phyloP scores from a whole-genome alignment of 805 yeast genomes.

The Cyberlindnera samutprakarnensis region DNA sequence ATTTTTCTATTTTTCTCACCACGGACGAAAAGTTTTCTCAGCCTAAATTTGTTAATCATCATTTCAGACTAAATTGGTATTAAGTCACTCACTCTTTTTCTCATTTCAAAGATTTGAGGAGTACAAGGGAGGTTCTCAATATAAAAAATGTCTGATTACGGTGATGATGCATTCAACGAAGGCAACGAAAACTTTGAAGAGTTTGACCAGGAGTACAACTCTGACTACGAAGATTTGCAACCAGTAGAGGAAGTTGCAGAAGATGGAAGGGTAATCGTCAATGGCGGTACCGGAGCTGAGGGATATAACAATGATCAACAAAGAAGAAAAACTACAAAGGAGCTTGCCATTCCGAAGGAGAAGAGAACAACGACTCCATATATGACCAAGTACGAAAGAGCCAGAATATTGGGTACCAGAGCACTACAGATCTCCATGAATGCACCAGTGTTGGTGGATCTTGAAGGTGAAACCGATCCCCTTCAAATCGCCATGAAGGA shows the following conservation, averaged over 20 bases:
- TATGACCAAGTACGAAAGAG: slow-evolving; percentile 98
- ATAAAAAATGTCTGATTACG: slow-evolving; percentile 51
- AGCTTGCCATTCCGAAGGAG: slow-evolving; percentile 83
- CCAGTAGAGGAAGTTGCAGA: slow-evolving; percentile 34
- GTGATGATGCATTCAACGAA: slow-evolving; percentile 58
- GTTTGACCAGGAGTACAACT: slow-evolving; percentile 78
- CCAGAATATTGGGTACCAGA: slow-evolving; percentile 94
- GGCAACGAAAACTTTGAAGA: slow-evolving; percentile 67
- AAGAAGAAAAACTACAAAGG: slow-evolving; percentile 60
- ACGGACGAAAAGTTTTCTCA: background rate
- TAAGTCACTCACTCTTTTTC: background rate
- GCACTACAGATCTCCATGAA: slow-evolving; percentile 97
- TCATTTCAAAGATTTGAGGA: no score
- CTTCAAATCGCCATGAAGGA: slow-evolving; percentile 97
- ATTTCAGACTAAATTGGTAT: no score
- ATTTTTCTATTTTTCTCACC: no score
- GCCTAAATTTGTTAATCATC: no score
- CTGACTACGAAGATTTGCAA: slow-evolving; percentile 53
- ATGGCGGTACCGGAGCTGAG: slow-evolving; percentile 60
- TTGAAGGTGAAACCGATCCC: slow-evolving; percentile 99
- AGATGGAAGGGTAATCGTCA: slow-evolving; percentile 67
- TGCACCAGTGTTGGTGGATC: slow-evolving; percentile 96
- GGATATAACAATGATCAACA: slow-evolving; percentile 33
- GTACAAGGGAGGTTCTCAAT: no score
- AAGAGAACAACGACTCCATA: slow-evolving; percentile 94